phyloP scores from a whole-genome alignment of 139 green algal genomes.

The Chlorella sp. region DNA sequence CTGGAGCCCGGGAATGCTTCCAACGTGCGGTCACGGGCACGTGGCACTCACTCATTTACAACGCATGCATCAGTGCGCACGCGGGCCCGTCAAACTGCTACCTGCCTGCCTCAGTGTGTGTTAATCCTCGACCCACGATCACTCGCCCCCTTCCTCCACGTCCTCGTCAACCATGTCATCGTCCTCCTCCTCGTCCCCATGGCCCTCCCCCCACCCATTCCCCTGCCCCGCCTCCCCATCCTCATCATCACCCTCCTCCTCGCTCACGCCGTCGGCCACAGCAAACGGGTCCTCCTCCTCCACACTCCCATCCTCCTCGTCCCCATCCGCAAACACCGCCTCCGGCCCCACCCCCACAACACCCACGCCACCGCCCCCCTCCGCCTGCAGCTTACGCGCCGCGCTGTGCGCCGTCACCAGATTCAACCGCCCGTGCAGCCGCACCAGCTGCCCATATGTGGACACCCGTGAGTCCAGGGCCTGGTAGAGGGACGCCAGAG shows the following conservation, averaged over 20 bases:
- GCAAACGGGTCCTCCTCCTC: slow-evolving; percentile 27
- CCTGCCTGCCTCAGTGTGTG: background rate
- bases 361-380: slow-evolving; percentile 7
- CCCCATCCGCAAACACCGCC: slow-evolving; percentile 32
- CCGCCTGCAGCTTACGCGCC: background rate
- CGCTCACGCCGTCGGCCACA: background rate
- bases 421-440: slow-evolving; percentile 26
- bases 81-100: too few relatives aligned
- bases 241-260: background rate
- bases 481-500: slow-evolving; percentile 22
- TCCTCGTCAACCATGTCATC: slow-evolving; percentile 1
- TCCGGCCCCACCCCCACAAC: slow-evolving; percentile 1
- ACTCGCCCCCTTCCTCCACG: too few relatives aligned
- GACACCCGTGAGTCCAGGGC: slow-evolving; percentile 31
- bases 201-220: slow-evolving; percentile 13
- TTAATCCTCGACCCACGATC: too few relatives aligned
- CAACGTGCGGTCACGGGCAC: too few relatives aligned
- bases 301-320: slow-evolving; percentile 28
- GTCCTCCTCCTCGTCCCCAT: background rate
- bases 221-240: slow-evolving; percentile 18
- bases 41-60: too few relatives aligned
- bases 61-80: too few relatives aligned
- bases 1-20: too few relatives aligned
- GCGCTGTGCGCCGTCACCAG: slow-evolving; percentile 32
- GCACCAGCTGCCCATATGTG: slow-evolving; percentile 27